Evolutionary conservation across 306 rosid genomes (phyloP).

Genomic region (Calophaca sinica): DNA sequence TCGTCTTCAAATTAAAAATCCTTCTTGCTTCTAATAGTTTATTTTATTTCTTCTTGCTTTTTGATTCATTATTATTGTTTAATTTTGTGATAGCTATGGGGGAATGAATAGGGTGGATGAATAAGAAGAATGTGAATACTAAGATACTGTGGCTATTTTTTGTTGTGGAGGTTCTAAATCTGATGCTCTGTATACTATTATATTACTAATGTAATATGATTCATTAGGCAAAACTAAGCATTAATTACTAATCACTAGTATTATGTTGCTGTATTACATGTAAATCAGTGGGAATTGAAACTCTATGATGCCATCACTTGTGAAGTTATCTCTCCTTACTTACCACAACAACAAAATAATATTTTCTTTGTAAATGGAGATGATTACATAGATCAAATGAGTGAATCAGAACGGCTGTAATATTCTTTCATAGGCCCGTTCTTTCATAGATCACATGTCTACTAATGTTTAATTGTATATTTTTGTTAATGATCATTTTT

Average conservation of each 20-base stretch:
- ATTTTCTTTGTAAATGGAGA: too few species aligned
- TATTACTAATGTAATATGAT: slow-evolving; percentile 35
- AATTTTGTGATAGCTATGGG: slow-evolving; percentile 42
- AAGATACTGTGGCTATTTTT: slow-evolving; percentile 40
- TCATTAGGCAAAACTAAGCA: neutral
- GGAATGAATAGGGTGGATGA: slow-evolving; percentile 29
- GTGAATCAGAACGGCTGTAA: too few species aligned
- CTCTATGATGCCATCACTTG: neutral
- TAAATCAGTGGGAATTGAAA: neutral
- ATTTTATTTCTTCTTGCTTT: neutral
- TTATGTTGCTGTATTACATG: neutral
- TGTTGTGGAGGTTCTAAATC: neutral
- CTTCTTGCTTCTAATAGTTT: slow-evolving; percentile 31
- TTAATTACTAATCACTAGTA: neutral
- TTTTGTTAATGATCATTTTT: too few species aligned
- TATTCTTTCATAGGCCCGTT: too few species aligned
- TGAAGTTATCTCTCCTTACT: too few species aligned
- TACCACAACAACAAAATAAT: too few species aligned
- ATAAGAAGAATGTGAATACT: slow-evolving; percentile 66
- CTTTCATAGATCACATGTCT: too few species aligned
- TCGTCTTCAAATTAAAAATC: neutral
- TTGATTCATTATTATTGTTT: slow-evolving; percentile 54
- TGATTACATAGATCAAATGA: too few species aligned
- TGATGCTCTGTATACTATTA: slow-evolving; percentile 16
- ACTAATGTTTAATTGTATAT: too few species aligned